Conservation (phyloP, 2,329 filamentous ascomycete genomes). For the Colletotrichum sp. region DNA sequence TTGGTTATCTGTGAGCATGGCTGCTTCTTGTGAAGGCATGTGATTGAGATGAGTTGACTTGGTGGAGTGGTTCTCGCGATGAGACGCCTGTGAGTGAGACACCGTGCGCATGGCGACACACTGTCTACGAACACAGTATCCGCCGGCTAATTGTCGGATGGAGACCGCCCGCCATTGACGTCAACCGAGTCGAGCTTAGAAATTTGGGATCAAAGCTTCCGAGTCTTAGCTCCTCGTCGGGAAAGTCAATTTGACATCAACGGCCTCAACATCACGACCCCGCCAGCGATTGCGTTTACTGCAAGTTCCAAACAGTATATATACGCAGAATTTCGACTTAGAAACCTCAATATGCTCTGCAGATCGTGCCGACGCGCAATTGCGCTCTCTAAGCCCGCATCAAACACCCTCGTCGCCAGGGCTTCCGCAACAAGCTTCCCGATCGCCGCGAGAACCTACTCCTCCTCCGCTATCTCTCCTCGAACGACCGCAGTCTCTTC, state of each 20-base stretch:
- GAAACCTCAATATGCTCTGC: constrained; percentile 14
- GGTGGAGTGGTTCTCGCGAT: background rate
- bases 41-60: background rate
- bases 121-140: background rate
- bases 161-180: background rate
- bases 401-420: background rate
- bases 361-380: constrained; percentile 19
- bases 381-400: constrained; percentile 2
- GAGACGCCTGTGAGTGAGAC: background rate
- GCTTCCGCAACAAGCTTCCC: constrained; percentile 41
- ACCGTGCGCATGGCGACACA: background rate
- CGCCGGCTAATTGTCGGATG: background rate
- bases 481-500: background rate
- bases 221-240: background rate
- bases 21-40: background rate
- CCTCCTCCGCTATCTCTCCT: background rate
- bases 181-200: constrained; percentile 15
- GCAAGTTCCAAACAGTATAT: background rate
- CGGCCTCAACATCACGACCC: background rate
- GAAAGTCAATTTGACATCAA: background rate
- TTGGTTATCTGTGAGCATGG: background rate
- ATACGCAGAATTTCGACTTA: background rate
- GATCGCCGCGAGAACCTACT: constrained; percentile 40
- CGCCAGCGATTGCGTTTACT: background rate
- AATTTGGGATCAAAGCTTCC: background rate